These are phyloP conservation scores for Thuja plicata DNA, from an alignment of 83 land plant genomes.

Conservation along the genomic window DNA sequence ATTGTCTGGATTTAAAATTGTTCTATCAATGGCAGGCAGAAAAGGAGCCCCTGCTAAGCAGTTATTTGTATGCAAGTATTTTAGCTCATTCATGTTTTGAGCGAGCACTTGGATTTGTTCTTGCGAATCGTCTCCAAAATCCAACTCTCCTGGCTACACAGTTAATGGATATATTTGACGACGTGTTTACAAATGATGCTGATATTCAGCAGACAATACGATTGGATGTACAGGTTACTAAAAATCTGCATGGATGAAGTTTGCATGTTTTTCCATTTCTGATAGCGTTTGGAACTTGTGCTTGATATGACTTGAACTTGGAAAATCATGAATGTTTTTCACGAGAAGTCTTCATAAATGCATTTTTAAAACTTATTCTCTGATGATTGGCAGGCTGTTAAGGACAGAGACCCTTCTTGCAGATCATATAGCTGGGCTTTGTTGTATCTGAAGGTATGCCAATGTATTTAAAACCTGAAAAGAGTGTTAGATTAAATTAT, in stretches of 20 bases:
- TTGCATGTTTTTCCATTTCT: neutral
- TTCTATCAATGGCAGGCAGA: slow-evolving; percentile 69
- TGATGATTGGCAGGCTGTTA: slow-evolving; percentile 64
- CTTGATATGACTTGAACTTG: neutral
- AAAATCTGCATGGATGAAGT: neutral
- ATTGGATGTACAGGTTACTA: slow-evolving; percentile 81
- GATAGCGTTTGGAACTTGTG: neutral
- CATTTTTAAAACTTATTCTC: neutral
- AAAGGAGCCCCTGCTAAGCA: slow-evolving; percentile 85
- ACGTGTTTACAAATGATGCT: slow-evolving; percentile 70
- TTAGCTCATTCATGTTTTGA: slow-evolving; percentile 89
- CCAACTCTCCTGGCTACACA: slow-evolving; percentile 87
- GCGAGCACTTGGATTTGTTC: slow-evolving; percentile 85
- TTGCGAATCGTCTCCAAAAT: slow-evolving; percentile 86
- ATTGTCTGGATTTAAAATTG: neutral
- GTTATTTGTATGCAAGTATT: slow-evolving; percentile 87
- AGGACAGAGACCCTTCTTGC: slow-evolving; percentile 91
- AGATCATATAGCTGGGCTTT: slow-evolving; percentile 76
- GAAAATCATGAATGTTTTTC: neutral
- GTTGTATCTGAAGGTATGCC: slow-evolving; percentile 74
- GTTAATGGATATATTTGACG: slow-evolving; percentile 81
- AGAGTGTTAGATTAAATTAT: neutral
- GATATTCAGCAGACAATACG: slow-evolving; percentile 78
- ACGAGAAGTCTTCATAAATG: neutral
- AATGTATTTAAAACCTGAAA: neutral